Percentiles rank a stretch among this genome's conserved stretches.
Evolutionary conservation across 495 filamentous ascomycete species (phyloP).

Genomic region (Tuber aestivum): DNA sequence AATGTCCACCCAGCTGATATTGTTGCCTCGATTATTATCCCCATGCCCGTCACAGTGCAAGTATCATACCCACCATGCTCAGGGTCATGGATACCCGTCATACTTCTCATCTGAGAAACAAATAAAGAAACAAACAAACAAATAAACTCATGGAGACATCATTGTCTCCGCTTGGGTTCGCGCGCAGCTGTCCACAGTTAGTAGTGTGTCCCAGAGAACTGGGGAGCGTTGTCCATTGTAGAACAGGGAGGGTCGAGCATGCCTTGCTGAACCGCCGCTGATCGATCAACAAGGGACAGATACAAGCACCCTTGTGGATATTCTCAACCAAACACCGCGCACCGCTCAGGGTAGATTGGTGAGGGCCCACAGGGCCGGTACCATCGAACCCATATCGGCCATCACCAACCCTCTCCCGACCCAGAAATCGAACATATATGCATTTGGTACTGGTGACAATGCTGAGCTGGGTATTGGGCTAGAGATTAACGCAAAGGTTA

Average conservation of each 20-base stretch:
- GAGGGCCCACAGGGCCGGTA: too few relatives aligned
- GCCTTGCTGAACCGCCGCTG: background rate
- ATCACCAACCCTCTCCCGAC: constrained; percentile 34
- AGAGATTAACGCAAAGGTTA: too few relatives aligned
- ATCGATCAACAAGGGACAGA: background rate
- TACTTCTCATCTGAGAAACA: background rate
- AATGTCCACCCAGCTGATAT: too few relatives aligned
- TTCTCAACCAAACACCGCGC: too few relatives aligned
- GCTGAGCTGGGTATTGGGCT: constrained; percentile 63
- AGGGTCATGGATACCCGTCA: background rate
- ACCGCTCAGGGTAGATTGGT: too few relatives aligned
- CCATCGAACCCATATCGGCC: too few relatives aligned
- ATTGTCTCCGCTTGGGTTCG: background rate
- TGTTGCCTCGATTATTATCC: background rate
- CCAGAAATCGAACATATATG: constrained; percentile 56
- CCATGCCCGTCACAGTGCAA: background rate
- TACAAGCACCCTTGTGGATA: too few relatives aligned
- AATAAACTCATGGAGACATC: background rate
- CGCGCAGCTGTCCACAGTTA: background rate
- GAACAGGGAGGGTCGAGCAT: background rate
- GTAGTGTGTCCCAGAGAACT: background rate
- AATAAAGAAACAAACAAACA: background rate
- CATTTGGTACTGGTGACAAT: constrained; percentile 61
- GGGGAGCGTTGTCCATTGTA: background rate
- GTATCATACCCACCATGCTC: background rate